Base-by-base conservation (phyloP, 1,284 basidiomycete species). In the Tilletia setariae region DNA sequence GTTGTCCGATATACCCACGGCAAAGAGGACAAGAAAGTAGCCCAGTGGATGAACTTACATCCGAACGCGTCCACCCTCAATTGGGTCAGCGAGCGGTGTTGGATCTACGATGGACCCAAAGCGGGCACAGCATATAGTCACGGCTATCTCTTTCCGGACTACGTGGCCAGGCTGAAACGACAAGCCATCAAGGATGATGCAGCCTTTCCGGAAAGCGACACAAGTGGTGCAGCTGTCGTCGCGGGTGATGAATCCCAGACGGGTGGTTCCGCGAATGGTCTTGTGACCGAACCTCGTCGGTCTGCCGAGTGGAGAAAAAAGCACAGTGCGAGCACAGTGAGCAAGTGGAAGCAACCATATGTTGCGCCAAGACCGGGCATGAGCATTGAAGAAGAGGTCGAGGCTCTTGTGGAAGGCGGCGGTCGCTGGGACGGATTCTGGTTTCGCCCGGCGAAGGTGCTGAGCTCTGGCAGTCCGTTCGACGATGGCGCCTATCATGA, bases 31-130 rank as follows among this genome's bases (percentile, higher is more conserved):
- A 95, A 97, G 83, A 90, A 93, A 78, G 85, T 86, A n/a, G 89
- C 94, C 2, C 90, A 90, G 75, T 98, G 95, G 96, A 93, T 98
- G 87, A 87, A 87, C 43, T 81, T 89, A 68, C 94, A 98, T 84
- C 95, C 95, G 0, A 88, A 89, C 62, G 88, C 90, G 13, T 84
- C 87, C 43, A 87, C 90, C 73, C 88, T 98, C 46, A 88, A 92
- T 66, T 98, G 93, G 93, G 87, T 88, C 35, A 90, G 91, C 76
- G 95, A 98, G 81, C 88, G 90, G 32, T 98, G 95, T 83, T 97
- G 93, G 92, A 93, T 98, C 74, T 97, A 98, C 84, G 95, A 98
- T 83, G 94, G 97, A 84, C 95, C 95, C 0, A 90, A 93, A 65
- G 89, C 91, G 1, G 90, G 91, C 62, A 97, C 94, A 85, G 69